These are phyloP conservation scores for Cryptosporidium xiaoi DNA, from an alignment of 169 alveolate species.

Conservation along the genomic window DNA sequence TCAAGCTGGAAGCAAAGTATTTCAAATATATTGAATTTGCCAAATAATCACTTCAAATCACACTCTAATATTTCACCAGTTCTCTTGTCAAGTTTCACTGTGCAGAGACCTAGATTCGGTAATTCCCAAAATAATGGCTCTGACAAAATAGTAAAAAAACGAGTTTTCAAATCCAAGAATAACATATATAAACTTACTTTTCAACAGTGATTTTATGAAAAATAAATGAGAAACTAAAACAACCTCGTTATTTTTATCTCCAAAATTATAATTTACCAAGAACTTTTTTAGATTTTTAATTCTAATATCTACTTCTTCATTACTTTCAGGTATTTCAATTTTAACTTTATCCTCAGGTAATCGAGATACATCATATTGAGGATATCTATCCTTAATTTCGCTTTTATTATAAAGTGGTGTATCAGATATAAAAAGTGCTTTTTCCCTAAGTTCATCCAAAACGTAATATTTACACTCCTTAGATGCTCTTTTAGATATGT, in stretches of 20 bases:
- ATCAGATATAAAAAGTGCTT: slow-evolving; percentile 22
- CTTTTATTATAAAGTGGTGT: slow-evolving; percentile 4
- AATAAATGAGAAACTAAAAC: slow-evolving; percentile 56
- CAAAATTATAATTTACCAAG: slow-evolving; percentile 14
- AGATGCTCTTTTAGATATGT: slow-evolving; percentile 39
- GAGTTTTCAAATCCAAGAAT: not conserved
- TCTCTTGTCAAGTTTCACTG: slow-evolving; percentile 17
- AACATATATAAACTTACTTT: slow-evolving; percentile 31
- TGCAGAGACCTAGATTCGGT: slow-evolving; percentile 51
- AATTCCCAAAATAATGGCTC: slow-evolving; percentile 44
- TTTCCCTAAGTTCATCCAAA: slow-evolving; percentile 55
- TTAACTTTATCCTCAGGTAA: slow-evolving; percentile 29
- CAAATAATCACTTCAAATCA: not conserved
- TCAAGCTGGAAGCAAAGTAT: no score
- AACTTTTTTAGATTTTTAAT: slow-evolving; percentile 28
- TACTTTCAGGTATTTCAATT: slow-evolving; percentile 48
- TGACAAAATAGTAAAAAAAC: not conserved
- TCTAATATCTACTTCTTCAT: slow-evolving; percentile 44
- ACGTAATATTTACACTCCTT: slow-evolving; percentile 33
- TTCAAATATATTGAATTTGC: no score
- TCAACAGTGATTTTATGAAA: slow-evolving; percentile 43
- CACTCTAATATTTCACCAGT: slow-evolving; percentile 19
- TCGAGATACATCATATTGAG: slow-evolving; percentile 30
- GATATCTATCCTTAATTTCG: slow-evolving; percentile 27
- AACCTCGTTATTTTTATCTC: slow-evolving; percentile 25